Percentiles rank a stretch among this genome's conserved stretches.
Conservation (phyloP, 208 protist species). For the Leptomonas pyrrhocoris region DNA sequence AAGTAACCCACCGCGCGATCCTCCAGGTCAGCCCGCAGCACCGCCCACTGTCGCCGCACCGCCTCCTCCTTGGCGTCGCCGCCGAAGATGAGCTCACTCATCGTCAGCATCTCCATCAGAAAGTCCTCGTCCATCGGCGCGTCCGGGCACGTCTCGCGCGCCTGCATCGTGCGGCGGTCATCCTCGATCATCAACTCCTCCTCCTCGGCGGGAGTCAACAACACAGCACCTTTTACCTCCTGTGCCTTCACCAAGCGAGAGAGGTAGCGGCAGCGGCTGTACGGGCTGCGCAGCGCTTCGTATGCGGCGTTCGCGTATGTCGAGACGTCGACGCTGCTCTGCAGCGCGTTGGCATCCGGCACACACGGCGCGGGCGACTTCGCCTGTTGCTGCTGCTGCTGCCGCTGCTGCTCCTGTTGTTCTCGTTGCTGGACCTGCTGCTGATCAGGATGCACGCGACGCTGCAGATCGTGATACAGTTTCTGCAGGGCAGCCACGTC, state of each 20-base stretch:
- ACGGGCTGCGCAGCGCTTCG: slow-evolving; percentile 74
- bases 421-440: slow-evolving; percentile 46
- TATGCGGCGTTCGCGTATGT: slow-evolving; percentile 83
- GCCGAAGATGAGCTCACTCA: slow-evolving; percentile 80
- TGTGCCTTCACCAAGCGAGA: slow-evolving; percentile 45
- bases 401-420: slow-evolving; percentile 15
- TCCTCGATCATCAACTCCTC: slow-evolving; percentile 66
- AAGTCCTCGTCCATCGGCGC: slow-evolving; percentile 60
- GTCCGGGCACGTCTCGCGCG: slow-evolving; percentile 29
- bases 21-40: slow-evolving; percentile 67
- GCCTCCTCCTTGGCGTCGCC: slow-evolving; percentile 46
- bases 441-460: slow-evolving; percentile 79
- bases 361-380: slow-evolving; percentile 8
- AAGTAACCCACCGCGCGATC: slow-evolving; percentile 69
- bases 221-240: slow-evolving; percentile 29
- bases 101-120: slow-evolving; percentile 73
- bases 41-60: slow-evolving; percentile 43
- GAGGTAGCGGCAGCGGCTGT: slow-evolving; percentile 81
- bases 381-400: slow-evolving; percentile 7
- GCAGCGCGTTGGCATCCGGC: neutral
- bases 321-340: slow-evolving; percentile 42
- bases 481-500: slow-evolving; percentile 64
- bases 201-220: slow-evolving; percentile 62
- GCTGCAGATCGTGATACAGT: slow-evolving; percentile 78
- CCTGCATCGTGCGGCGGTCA: slow-evolving; percentile 45